These are phyloP conservation scores for Phoenix roebelenii DNA, from an alignment of 176 grass and related monocot genomes.

Conservation along the genomic window DNA sequence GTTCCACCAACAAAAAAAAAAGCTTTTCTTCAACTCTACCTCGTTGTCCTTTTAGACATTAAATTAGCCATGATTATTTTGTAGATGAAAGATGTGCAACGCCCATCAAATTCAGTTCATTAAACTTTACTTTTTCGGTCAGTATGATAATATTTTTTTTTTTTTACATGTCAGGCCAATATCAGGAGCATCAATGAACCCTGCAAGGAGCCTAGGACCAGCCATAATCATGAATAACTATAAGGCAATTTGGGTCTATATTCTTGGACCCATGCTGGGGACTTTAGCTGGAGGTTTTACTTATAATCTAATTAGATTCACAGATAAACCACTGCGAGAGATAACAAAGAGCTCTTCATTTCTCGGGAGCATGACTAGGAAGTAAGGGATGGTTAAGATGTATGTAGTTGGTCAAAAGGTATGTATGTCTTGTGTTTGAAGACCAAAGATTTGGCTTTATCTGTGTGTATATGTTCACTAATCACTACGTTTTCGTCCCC, in stretches of 20 bases:
- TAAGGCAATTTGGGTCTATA: conserved; percentile 26
- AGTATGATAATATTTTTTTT: too few species aligned
- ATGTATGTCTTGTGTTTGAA: too few species aligned
- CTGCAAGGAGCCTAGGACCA: conserved; percentile 44
- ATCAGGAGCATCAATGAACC: conserved; percentile 64
- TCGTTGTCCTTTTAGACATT: too few species aligned
- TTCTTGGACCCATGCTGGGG: conserved; percentile 35
- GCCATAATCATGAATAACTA: conserved; percentile 12
- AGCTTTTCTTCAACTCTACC: too few species aligned
- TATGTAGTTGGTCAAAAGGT: too few species aligned
- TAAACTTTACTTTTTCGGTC: too few species aligned
- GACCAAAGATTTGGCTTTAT: neutral
- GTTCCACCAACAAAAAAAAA: too few species aligned
- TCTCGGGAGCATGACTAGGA: neutral
- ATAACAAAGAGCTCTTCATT: conserved; percentile 7
- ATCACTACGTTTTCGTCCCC: too few species aligned
- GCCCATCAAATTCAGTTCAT: too few species aligned
- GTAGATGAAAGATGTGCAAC: too few species aligned
- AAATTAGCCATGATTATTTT: too few species aligned
- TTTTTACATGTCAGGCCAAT: conserved; percentile 18
- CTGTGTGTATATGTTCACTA: neutral
- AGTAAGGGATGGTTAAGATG: too few species aligned
- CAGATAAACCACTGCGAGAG: conserved; percentile 13
- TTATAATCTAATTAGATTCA: conserved; percentile 15
- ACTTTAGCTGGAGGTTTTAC: conserved; percentile 35